These are phyloP conservation scores for Penicillium sp. DNA, from an alignment of 2,329 filamentous ascomycete genomes.

Conservation along the genomic window DNA sequence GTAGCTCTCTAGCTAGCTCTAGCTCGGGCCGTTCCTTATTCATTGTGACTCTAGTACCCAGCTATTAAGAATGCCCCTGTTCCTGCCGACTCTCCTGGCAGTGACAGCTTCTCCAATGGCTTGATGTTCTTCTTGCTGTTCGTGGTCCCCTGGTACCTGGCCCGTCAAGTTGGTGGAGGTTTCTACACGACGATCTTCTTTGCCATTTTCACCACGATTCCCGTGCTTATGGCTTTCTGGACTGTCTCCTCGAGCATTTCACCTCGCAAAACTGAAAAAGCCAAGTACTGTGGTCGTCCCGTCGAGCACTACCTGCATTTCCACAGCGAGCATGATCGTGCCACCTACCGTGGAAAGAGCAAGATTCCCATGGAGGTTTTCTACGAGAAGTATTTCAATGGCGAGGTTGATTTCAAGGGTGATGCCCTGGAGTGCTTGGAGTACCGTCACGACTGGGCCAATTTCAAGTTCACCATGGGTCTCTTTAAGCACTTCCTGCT, in stretches of 20 bases:
- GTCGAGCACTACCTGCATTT: slow-evolving; percentile 73
- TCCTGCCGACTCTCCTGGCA: slow-evolving; percentile 78
- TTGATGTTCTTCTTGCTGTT: slow-evolving; percentile 65
- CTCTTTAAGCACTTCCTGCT: slow-evolving; percentile 85
- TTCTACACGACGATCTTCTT: slow-evolving; percentile 85
- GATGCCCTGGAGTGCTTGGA: slow-evolving; percentile 85
- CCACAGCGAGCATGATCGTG: slow-evolving; percentile 43
- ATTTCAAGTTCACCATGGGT: slow-evolving; percentile 79
- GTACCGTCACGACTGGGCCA: slow-evolving; percentile 95
- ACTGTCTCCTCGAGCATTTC: slow-evolving; percentile 69
- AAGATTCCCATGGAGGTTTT: slow-evolving; percentile 66
- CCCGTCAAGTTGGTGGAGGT: slow-evolving; percentile 78
- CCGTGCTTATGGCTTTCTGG: slow-evolving; percentile 80
- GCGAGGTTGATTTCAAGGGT: slow-evolving; percentile 90
- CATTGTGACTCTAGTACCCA: slow-evolving; percentile 56
- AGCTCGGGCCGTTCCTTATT: slow-evolving; percentile 4
- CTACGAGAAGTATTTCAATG: slow-evolving; percentile 96
- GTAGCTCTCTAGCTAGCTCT: slow-evolving; percentile 25
- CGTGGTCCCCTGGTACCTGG: slow-evolving; percentile 69
- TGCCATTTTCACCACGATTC: slow-evolving; percentile 67
- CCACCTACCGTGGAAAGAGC: slow-evolving; percentile 46
- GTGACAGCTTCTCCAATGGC: slow-evolving; percentile 80
- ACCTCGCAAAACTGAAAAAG: slow-evolving; percentile 90
- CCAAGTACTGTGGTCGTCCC: slow-evolving; percentile 72
- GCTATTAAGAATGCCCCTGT: slow-evolving; percentile 91